phyloP scores from a whole-genome alignment of 768 basidiomycete genomes.

The Mycena sanguinolenta region DNA sequence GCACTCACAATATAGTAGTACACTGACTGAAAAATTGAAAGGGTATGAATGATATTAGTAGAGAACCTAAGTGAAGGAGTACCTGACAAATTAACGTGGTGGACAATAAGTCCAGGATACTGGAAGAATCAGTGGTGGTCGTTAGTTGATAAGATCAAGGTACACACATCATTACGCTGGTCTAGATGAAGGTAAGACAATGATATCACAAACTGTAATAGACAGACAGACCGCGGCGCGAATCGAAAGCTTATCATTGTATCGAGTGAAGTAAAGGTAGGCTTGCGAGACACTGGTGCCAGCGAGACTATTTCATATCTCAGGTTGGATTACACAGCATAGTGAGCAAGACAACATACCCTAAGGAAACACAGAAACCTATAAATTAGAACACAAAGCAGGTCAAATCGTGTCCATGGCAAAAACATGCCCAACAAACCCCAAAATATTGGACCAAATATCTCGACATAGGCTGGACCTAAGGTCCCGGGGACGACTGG shows the following conservation, averaged over 20 bases:
- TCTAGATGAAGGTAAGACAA: neutral
- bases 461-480: neutral
- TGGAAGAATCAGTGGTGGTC: neutral
- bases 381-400: neutral
- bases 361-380: neutral
- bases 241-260: neutral
- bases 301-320: neutral
- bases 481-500: neutral
- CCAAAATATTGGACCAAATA: neutral
- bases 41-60: neutral
- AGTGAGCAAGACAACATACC: neutral
- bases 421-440: neutral
- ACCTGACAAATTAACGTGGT: neutral
- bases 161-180: neutral
- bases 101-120: neutral
- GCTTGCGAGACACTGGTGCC: neutral
- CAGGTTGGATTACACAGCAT: neutral
- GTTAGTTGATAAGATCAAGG: neutral
- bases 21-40: neutral
- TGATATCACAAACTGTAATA: neutral
- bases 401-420: neutral
- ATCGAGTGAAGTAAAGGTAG: neutral
- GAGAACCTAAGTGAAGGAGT: neutral
- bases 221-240: neutral
- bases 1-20: conserved; percentile 2